Evolutionary conservation across 768 basidiomycete species (phyloP).

Genomic region (Rhizopogon vinicolor): DNA sequence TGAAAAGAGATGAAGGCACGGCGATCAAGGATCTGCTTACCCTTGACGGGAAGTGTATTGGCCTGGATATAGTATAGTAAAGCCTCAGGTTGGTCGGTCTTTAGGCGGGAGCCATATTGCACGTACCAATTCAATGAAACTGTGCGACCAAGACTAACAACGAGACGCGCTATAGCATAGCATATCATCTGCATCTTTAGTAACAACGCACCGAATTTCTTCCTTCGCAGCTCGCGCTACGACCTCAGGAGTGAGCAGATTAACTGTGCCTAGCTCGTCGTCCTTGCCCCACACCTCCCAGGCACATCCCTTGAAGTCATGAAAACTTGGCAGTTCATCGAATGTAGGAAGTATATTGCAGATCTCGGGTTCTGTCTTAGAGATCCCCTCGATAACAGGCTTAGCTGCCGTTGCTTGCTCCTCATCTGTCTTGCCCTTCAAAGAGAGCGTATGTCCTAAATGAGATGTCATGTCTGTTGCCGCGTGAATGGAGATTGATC

Average conservation of each 20-base stretch:
- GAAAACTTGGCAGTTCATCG: constrained; percentile 43
- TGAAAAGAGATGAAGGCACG: not conserved
- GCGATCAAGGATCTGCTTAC: constrained; percentile 23
- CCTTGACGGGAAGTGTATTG: constrained; percentile 62
- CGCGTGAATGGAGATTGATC: not conserved
- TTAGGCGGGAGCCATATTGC: not conserved
- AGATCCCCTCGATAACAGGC: not conserved
- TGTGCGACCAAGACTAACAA: constrained; percentile 33
- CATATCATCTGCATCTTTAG: not conserved
- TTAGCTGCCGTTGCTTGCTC: not conserved
- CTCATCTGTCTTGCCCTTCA: constrained; percentile 8
- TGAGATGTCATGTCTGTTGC: constrained; percentile 10
- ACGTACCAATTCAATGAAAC: constrained; percentile 62
- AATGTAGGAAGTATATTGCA: constrained; percentile 35
- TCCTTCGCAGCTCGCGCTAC: constrained; percentile 53
- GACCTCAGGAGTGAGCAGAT: constrained; percentile 58
- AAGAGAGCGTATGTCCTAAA: constrained; percentile 12
- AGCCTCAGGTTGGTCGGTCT: not conserved
- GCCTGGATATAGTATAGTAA: constrained; percentile 34
- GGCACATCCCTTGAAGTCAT: constrained; percentile 51
- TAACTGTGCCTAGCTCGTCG: constrained; percentile 65
- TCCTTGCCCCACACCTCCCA: constrained; percentile 66
- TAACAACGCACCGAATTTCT: constrained; percentile 47
- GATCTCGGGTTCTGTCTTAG: not conserved
- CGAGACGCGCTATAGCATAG: not conserved